These are phyloP conservation scores for Botryobasidium botryosum DNA, from an alignment of 768 basidiomycete species.

Conservation along the genomic window DNA sequence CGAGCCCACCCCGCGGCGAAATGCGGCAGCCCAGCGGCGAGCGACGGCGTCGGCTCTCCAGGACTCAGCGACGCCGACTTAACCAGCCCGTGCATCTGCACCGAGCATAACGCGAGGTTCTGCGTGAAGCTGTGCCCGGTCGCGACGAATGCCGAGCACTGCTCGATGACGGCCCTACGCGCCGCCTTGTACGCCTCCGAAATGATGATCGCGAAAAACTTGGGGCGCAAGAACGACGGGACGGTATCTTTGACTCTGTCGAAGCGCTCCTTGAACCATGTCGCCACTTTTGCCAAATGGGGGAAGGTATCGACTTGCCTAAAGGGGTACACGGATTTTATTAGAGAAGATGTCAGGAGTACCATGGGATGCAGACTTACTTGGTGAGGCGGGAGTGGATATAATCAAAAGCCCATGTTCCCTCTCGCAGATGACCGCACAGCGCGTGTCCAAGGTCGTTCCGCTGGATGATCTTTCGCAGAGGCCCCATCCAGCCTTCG, in stretches of 20 bases:
- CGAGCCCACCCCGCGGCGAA: conserved; percentile 88
- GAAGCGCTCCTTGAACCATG: conserved; percentile 82
- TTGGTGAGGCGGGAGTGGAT: conserved; percentile 46
- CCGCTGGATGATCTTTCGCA: conserved; percentile 66
- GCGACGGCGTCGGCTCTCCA: conserved; percentile 58
- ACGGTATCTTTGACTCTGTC: conserved; percentile 56
- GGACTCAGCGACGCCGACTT: conserved; percentile 82
- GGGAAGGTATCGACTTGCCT: conserved; percentile 41
- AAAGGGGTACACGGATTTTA: too few species aligned
- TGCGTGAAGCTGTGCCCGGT: conserved; percentile 82
- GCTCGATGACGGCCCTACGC: conserved; percentile 65
- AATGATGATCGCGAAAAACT: conserved; percentile 86
- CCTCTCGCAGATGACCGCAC: conserved; percentile 72
- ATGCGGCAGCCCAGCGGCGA: conserved; percentile 92
- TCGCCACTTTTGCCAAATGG: conserved; percentile 45
- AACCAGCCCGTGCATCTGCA: conserved; percentile 86
- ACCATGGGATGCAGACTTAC: conserved; percentile 30
- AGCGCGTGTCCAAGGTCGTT: conserved; percentile 92
- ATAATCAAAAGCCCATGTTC: conserved; percentile 89
- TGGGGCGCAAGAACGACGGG: conserved; percentile 82
- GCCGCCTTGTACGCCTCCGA: conserved; percentile 88
- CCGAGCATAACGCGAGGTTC: conserved; percentile 64
- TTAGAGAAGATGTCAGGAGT: too few species aligned
- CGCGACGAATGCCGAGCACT: conserved; percentile 71
- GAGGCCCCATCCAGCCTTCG: conserved; percentile 91